Percentiles rank a stretch among this genome's conserved stretches.
These are phyloP conservation scores for Lasiosphaeris hirsuta DNA, from an alignment of 495 filamentous ascomycete genomes.

Conservation along the genomic window DNA sequence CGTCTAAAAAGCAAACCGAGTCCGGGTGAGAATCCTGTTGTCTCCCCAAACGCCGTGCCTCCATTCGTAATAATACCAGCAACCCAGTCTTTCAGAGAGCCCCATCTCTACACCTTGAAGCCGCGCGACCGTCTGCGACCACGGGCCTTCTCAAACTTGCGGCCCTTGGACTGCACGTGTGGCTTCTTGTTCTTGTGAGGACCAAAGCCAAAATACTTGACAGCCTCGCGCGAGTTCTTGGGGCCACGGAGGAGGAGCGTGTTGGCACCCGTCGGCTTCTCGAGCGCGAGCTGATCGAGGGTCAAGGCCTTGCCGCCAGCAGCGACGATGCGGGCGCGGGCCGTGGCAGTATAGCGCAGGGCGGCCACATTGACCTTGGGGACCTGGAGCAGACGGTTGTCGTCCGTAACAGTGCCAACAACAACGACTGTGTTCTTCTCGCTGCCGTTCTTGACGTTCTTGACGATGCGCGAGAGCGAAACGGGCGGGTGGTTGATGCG, in stretches of 20 bases:
- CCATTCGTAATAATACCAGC: too few species aligned
- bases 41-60: too few species aligned
- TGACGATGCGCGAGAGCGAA: constrained; percentile 84
- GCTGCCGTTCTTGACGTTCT: constrained; percentile 63
- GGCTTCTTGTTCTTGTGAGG: constrained; percentile 99
- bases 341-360: constrained; percentile 91
- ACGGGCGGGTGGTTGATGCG: constrained; percentile 94
- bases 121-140: constrained; percentile 91
- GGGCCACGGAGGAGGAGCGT: constrained; percentile 92
- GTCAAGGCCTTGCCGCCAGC: constrained; percentile 93
- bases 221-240: constrained; percentile 93
- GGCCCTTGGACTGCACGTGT: constrained; percentile 96
- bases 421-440: constrained; percentile 88
- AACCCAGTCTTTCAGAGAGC: neutral
- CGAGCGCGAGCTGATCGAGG: constrained; percentile 90
- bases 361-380: constrained; percentile 92
- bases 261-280: constrained; percentile 89
- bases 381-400: constrained; percentile 82
- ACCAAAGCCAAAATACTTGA: constrained; percentile 98
- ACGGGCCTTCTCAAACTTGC: constrained; percentile 98
- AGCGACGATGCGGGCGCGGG: constrained; percentile 84
- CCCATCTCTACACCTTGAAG: constrained; percentile 87
- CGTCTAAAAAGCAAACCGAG: too few species aligned
- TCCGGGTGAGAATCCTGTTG: too few species aligned
- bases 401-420: constrained; percentile 91